Conservation (phyloP, 2,329 filamentous ascomycete genomes). For the Diaporthe amygdali region DNA sequence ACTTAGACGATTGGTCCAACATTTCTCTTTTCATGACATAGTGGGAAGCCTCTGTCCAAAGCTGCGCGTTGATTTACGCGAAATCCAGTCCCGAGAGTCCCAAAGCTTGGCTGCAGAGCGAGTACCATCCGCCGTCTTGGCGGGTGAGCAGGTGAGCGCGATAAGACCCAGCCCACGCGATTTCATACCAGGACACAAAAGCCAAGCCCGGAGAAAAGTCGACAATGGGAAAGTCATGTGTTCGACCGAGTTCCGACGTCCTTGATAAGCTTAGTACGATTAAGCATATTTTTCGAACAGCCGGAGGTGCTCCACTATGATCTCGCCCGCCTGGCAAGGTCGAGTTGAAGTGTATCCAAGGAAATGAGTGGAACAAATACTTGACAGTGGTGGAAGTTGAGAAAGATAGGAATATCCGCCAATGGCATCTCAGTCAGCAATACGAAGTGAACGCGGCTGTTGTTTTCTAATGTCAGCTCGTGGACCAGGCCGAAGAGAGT, state of each 20-base stretch:
- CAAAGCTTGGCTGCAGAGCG: constrained; percentile 9
- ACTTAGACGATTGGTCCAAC: background rate
- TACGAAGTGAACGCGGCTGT: background rate
- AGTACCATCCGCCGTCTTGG: constrained; percentile 10
- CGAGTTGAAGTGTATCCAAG: background rate
- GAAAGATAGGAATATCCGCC: background rate
- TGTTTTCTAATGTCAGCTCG: background rate
- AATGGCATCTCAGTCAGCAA: background rate
- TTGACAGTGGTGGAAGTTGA: background rate
- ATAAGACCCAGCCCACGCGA: background rate
- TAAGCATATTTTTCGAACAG: background rate
- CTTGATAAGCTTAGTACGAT: constrained; percentile 4
- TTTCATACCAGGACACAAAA: background rate
- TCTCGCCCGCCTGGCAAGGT: background rate
- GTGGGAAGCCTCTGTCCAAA: background rate
- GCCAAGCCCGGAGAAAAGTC: background rate
- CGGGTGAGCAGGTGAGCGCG: background rate
- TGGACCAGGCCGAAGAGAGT: background rate
- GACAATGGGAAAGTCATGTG: background rate
- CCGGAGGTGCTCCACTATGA: background rate
- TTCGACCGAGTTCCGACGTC: background rate
- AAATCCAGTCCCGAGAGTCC: constrained; percentile 5
- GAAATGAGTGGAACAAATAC: background rate
- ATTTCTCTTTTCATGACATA: background rate
- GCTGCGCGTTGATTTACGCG: constrained; percentile 1